These are phyloP conservation scores for Fusarium graminum DNA, from an alignment of 2,329 filamentous ascomycete genomes.

Conservation along the genomic window DNA sequence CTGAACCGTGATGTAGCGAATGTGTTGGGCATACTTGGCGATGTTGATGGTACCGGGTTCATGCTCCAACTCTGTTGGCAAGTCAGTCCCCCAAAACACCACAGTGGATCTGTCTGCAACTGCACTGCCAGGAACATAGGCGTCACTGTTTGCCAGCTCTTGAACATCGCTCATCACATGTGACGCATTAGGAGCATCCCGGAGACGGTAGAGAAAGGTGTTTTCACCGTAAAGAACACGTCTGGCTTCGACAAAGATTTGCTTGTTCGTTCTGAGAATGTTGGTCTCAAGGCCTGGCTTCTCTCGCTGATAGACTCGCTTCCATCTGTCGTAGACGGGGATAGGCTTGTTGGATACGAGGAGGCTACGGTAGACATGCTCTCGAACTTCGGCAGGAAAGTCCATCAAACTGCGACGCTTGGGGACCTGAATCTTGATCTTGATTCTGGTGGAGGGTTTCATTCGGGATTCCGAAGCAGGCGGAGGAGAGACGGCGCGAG, in stretches of 20 bases:
- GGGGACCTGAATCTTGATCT: neutral
- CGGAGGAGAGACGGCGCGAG: neutral
- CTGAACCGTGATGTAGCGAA: conserved; percentile 59
- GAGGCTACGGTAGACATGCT: conserved; percentile 51
- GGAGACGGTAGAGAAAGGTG: conserved; percentile 61
- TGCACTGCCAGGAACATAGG: conserved; percentile 15
- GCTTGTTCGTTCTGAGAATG: conserved; percentile 56
- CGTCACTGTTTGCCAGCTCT: conserved; percentile 33
- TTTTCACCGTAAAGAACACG: conserved; percentile 63
- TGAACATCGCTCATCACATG: conserved; percentile 35
- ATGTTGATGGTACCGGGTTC: conserved; percentile 50
- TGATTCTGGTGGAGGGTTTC: neutral
- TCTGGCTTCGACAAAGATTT: conserved; percentile 55
- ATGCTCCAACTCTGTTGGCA: conserved; percentile 17
- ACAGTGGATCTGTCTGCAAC: neutral
- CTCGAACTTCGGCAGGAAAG: conserved; percentile 51
- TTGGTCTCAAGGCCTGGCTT: conserved; percentile 51
- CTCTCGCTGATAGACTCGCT: conserved; percentile 49
- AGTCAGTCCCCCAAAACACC: neutral
- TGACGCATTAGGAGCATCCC: conserved; percentile 51
- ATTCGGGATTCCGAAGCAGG: neutral
- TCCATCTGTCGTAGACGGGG: conserved; percentile 54
- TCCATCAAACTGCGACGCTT: conserved; percentile 24
- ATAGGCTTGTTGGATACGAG: conserved; percentile 52
- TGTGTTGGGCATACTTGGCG: conserved; percentile 54